Evolutionary conservation across 805 yeast species (phyloP).

Genomic region (Starmerella bombi): DNA sequence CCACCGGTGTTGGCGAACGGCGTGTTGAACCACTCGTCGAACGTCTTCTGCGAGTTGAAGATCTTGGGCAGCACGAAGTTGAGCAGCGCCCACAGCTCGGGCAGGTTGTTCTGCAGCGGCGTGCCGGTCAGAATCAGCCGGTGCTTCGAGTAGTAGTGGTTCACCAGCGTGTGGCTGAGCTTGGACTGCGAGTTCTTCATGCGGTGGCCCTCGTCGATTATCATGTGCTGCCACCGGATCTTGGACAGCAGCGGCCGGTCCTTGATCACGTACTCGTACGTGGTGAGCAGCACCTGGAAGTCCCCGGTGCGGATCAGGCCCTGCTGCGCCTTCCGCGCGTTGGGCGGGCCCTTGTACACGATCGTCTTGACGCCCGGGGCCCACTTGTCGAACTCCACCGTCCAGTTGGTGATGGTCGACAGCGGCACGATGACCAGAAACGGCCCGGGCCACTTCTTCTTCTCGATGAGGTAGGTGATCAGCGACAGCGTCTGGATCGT

Average conservation of each 20-base stretch:
- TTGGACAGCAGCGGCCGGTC: constrained; percentile 71
- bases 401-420: constrained; percentile 92
- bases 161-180: constrained; percentile 68
- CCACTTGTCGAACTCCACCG: constrained; percentile 92
- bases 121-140: constrained; percentile 92
- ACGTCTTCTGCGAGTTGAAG: constrained; percentile 90
- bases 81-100: constrained; percentile 92
- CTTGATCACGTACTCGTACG: constrained; percentile 87
- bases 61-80: constrained; percentile 92
- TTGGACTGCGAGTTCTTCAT: constrained; percentile 91
- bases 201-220: constrained; percentile 96
- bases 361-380: constrained; percentile 76
- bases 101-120: constrained; percentile 86
- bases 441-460: constrained; percentile 66
- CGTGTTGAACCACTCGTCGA: constrained; percentile 97
- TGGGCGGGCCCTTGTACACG: constrained; percentile 86
- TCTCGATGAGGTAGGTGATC: constrained; percentile 68
- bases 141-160: constrained; percentile 70
- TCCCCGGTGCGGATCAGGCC: constrained; percentile 58
- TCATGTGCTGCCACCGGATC: constrained; percentile 91
- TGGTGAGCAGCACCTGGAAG: constrained; percentile 81
- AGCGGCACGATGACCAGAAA: constrained; percentile 88
- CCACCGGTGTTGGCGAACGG: constrained; percentile 97
- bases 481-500: constrained; percentile 89
- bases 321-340: constrained; percentile 66